Evolutionary conservation across 139 green algal genomes (phyloP).

Genomic region (Eudorina sp.): DNA sequence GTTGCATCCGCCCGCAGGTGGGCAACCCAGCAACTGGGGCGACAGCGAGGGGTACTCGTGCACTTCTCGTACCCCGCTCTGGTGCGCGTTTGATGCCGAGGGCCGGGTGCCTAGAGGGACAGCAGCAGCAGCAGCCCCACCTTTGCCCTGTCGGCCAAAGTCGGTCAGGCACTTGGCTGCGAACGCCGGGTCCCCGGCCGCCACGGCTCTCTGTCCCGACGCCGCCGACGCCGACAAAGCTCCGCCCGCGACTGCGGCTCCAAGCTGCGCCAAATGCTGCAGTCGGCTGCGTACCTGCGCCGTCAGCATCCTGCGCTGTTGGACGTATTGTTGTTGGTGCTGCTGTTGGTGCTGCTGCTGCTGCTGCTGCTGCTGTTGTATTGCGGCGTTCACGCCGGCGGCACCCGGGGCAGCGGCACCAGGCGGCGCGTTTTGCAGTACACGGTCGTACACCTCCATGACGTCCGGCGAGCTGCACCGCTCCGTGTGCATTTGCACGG

Average conservation of each 20-base stretch:
- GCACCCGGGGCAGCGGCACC: too few relatives aligned
- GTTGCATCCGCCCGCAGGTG: too few relatives aligned
- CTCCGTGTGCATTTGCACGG: conserved; percentile 9
- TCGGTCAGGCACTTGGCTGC: conserved; percentile 6
- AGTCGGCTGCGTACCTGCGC: neutral
- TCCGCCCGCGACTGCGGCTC: neutral
- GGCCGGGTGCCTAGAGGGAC: too few relatives aligned
- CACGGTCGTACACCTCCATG: neutral
- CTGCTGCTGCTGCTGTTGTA: neutral
- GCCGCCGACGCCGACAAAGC: neutral
- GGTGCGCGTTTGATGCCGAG: too few relatives aligned
- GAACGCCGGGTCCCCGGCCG: neutral
- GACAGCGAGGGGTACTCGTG: too few relatives aligned
- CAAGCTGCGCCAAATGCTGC: neutral
- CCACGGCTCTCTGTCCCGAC: neutral
- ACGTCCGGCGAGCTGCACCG: neutral
- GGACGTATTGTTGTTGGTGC: neutral
- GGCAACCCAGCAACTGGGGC: too few relatives aligned
- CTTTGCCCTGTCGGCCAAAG: neutral
- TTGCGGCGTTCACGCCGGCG: neutral
- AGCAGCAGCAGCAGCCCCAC: too few relatives aligned
- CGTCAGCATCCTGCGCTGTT: neutral
- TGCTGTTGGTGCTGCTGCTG: neutral
- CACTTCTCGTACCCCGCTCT: too few relatives aligned
- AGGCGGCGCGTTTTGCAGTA: neutral